phyloP scores from a whole-genome alignment of 129 eudicot genomes.

The Apium graveolens region DNA sequence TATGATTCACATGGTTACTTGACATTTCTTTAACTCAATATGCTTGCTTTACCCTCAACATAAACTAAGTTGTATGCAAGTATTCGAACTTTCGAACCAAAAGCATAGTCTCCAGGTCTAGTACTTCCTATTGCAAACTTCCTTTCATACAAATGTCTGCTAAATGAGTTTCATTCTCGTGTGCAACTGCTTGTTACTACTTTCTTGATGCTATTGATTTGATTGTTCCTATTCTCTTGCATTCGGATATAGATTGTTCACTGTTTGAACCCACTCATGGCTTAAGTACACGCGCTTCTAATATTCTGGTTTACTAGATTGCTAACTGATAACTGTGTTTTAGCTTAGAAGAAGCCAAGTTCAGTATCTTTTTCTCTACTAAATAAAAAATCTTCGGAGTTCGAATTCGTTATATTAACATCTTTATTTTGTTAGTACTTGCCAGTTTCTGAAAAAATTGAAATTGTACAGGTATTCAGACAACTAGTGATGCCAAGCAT shows the following conservation, averaged over 20 bases:
- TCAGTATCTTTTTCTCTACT: background rate
- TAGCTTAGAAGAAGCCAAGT: background rate
- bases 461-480: constrained; percentile 12
- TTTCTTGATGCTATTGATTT: background rate
- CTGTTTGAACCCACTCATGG: background rate
- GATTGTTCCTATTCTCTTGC: background rate
- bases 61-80: background rate
- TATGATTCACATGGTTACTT: background rate
- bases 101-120: background rate
- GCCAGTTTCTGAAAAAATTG: background rate
- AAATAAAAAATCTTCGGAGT: background rate
- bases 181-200: background rate
- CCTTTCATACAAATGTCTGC: background rate
- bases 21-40: background rate
- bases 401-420: background rate
- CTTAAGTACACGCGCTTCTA: background rate
- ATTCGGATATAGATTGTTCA: background rate
- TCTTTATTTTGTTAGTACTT: background rate
- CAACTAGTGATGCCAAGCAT: constrained; percentile 14
- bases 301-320: background rate
- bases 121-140: background rate
- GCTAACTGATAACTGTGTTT: background rate
- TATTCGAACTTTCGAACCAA: background rate
- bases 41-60: background rate
- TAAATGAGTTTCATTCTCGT: background rate